Conservation (phyloP, 306 rosid genomes). For the Vigna angularis region DNA sequence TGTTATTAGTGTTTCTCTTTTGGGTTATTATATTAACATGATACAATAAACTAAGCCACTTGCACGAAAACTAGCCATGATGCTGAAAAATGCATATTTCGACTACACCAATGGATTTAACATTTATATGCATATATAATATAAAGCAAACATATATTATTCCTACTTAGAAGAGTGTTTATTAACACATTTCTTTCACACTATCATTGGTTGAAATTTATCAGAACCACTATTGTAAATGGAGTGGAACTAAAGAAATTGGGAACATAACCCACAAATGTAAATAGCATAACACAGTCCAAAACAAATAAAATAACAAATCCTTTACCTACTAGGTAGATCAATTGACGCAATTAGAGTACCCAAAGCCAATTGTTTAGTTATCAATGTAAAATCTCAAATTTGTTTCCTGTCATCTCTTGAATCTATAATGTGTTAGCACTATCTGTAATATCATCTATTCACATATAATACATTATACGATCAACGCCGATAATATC, state of each 20-base stretch:
- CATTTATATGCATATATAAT: neutral
- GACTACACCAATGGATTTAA: conserved; percentile 2
- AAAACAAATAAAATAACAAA: conserved; percentile 3
- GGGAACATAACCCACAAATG: neutral
- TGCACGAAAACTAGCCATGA: neutral
- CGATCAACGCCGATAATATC: too few species aligned
- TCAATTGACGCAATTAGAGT: neutral
- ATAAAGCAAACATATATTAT: neutral
- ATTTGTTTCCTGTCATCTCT: too few species aligned
- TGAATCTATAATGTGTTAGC: too few species aligned
- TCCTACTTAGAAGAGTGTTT: neutral
- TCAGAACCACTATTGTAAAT: neutral
- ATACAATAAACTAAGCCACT: conserved; percentile 13
- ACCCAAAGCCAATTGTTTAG: conserved; percentile 13
- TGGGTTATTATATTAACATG: neutral
- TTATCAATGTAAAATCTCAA: neutral
- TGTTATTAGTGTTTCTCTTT: neutral
- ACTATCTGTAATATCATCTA: too few species aligned
- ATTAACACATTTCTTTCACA: neutral
- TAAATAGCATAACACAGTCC: conserved; percentile 1
- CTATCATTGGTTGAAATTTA: neutral
- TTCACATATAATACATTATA: too few species aligned
- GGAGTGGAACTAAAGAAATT: neutral
- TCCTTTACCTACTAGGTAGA: conserved; percentile 26
- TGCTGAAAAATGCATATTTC: neutral